Conservation (phyloP, 2,329 filamentous ascomycete genomes). For the Fusarium kyushuense region DNA sequence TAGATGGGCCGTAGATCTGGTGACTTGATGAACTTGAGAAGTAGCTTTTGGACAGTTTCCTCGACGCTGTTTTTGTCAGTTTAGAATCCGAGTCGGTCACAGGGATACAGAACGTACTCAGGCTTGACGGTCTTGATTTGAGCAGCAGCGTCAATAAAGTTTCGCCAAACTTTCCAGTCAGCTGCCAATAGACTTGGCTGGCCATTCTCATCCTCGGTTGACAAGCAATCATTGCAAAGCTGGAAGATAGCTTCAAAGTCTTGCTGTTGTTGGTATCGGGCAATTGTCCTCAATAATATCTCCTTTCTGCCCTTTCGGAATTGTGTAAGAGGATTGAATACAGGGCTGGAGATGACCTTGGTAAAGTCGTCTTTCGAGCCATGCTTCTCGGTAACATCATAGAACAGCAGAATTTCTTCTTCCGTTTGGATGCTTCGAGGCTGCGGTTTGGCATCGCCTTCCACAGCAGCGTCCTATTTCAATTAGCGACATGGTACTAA, state of each 20-base stretch:
- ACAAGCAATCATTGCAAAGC: conserved; percentile 60
- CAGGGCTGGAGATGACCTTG: conserved; percentile 54
- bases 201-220: conserved; percentile 52
- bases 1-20: conserved; percentile 54
- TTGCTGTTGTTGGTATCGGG: conserved; percentile 53
- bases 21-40: conserved; percentile 49
- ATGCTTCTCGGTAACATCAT: conserved; percentile 60
- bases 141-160: conserved; percentile 55
- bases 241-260: conserved; percentile 59
- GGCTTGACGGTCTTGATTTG: conserved; percentile 49
- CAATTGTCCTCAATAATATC: conserved; percentile 57
- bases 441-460: conserved; percentile 42
- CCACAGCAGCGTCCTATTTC: conserved; percentile 36
- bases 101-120: conserved; percentile 48
- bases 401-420: conserved; percentile 64
- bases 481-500: neutral
- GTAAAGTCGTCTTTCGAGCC: conserved; percentile 58
- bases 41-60: conserved; percentile 47
- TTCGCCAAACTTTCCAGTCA: conserved; percentile 58
- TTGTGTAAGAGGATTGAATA: conserved; percentile 59
- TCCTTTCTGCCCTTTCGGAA: conserved; percentile 62
- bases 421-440: conserved; percentile 57
- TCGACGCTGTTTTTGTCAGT: conserved; percentile 46
- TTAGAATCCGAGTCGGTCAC: neutral
- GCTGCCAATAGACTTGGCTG: conserved; percentile 59